These are phyloP conservation scores for Paspalum notatum DNA, from an alignment of 176 grass and related monocot species.

Conservation along the genomic window DNA sequence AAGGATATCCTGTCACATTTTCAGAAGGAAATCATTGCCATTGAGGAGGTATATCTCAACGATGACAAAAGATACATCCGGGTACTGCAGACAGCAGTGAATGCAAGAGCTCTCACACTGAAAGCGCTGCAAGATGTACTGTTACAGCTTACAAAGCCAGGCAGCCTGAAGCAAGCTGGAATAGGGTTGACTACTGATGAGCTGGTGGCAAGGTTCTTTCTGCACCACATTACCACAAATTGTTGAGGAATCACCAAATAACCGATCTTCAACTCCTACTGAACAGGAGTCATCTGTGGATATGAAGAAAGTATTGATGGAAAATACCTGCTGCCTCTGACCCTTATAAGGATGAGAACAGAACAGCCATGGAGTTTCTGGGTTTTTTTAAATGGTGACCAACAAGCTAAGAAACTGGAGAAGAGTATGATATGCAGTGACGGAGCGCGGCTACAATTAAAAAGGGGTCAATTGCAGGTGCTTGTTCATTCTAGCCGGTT, in stretches of 20 bases:
- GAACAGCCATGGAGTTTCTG: conserved; percentile 84
- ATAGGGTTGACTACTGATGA: conserved; percentile 77
- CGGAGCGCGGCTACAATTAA: too few species aligned
- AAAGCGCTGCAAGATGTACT: conserved; percentile 17
- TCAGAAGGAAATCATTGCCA: conserved; percentile 81
- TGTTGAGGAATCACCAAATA: conserved; percentile 54
- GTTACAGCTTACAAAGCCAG: conserved; percentile 21
- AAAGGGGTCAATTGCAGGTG: too few species aligned
- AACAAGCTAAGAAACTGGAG: conserved; percentile 48
- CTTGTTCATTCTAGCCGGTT: too few species aligned
- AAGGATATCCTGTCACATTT: conserved; percentile 91
- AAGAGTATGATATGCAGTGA: conserved; percentile 30
- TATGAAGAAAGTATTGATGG: conserved; percentile 12
- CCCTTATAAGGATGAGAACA: conserved; percentile 50
- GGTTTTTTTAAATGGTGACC: conserved; percentile 67
- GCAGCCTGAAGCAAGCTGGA: conserved; percentile 31
- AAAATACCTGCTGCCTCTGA: conserved; percentile 15
- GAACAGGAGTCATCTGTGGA: conserved; percentile 34
- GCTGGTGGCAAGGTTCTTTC: conserved; percentile 90
- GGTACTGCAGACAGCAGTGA: conserved; percentile 50
- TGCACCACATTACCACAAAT: conserved; percentile 61
- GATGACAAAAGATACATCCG: conserved; percentile 55
- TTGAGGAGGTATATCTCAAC: conserved; percentile 81
- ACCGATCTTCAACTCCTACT: conserved; percentile 35
- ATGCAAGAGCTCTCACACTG: conserved; percentile 31